These are phyloP conservation scores for Alternaria brassicae DNA, from an alignment of 2,329 filamentous ascomycete genomes.

Conservation along the genomic window DNA sequence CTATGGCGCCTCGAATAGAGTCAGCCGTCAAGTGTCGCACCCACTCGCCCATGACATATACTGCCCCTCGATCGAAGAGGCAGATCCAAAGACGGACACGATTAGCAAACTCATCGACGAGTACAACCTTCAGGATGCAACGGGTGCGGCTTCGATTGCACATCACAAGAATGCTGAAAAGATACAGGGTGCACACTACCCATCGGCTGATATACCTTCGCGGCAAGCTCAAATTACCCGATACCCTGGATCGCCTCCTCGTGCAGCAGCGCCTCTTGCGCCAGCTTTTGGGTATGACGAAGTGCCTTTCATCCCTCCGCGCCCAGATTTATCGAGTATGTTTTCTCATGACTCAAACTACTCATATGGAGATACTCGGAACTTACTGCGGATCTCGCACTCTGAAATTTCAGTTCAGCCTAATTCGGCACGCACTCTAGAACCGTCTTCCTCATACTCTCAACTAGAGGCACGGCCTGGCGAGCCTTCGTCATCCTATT, in stretches of 20 bases:
- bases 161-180: neutral
- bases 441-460: slow-evolving; percentile 36
- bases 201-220: neutral
- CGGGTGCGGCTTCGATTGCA: slow-evolving; percentile 9
- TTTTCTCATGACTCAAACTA: slow-evolving; percentile 38
- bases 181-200: neutral
- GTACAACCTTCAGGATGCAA: slow-evolving; percentile 25
- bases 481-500: slow-evolving; percentile 40
- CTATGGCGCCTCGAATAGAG: slow-evolving; percentile 17
- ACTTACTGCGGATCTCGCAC: slow-evolving; percentile 37
- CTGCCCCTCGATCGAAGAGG: slow-evolving; percentile 18
- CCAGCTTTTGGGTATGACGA: slow-evolving; percentile 37
- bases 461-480: slow-evolving; percentile 18
- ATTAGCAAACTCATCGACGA: slow-evolving; percentile 45
- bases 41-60: slow-evolving; percentile 21
- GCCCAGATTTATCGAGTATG: slow-evolving; percentile 27
- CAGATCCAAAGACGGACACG: slow-evolving; percentile 40
- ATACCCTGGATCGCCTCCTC: slow-evolving; percentile 33
- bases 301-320: slow-evolving; percentile 7
- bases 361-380: slow-evolving; percentile 48
- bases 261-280: slow-evolving; percentile 32
- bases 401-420: slow-evolving; percentile 4
- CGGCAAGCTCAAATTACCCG: slow-evolving; percentile 18
- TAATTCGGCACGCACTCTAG: slow-evolving; percentile 9
- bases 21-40: slow-evolving; percentile 18